phyloP scores from a whole-genome alignment of 148 eudicot species.

The Polygonum maritimum region DNA sequence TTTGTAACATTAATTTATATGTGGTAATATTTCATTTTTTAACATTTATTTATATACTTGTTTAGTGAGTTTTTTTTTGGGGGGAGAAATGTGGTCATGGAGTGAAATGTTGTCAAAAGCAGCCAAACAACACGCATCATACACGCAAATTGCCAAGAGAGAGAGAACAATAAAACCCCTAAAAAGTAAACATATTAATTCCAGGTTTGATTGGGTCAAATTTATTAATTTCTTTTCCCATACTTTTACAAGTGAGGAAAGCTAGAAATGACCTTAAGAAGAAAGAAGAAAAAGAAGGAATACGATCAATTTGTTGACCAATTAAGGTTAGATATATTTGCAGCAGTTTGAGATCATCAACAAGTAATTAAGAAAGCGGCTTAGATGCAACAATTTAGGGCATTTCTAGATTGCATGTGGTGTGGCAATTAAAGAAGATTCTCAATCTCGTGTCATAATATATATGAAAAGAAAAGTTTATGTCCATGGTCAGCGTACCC shows the following conservation, averaged over 20 bases:
- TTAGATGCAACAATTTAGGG: neutral
- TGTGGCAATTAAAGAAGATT: neutral
- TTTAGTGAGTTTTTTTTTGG: neutral
- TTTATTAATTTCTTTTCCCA: too few species aligned
- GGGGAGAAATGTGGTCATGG: neutral
- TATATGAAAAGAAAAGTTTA: neutral
- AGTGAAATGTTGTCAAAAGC: neutral
- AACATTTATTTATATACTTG: neutral
- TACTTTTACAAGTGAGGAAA: too few species aligned
- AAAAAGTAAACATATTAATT: neutral
- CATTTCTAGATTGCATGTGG: neutral
- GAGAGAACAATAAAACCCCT: neutral
- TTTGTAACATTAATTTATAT: too few species aligned
- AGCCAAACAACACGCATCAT: neutral
- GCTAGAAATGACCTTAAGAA: too few species aligned
- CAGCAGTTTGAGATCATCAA: neutral
- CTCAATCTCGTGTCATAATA: neutral
- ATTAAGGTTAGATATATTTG: too few species aligned
- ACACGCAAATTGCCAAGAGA: neutral
- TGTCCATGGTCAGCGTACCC: neutral
- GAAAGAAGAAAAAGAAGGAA: too few species aligned
- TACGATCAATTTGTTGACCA: too few species aligned
- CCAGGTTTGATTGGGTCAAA: neutral
- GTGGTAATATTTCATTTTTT: too few species aligned
- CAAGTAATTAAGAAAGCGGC: neutral